Percentiles rank a stretch among this genome's conserved stretches.
These are phyloP conservation scores for Amphicarpaea edgeworthii DNA, from an alignment of 306 rosid genomes.

Conservation along the genomic window DNA sequence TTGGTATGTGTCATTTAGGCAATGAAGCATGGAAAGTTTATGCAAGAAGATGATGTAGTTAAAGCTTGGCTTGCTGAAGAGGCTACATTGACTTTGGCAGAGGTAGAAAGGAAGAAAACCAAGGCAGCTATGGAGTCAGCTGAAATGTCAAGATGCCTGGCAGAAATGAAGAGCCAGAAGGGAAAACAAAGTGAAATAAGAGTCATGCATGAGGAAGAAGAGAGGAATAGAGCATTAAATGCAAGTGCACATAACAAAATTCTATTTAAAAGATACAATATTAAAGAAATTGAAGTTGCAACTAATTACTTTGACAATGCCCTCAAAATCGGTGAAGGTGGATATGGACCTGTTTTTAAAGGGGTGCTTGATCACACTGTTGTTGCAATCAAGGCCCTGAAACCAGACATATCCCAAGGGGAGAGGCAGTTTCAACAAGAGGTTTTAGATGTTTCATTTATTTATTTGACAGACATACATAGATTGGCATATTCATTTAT, in stretches of 20 bases:
- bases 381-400: slow-evolving; percentile 82
- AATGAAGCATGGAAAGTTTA: slow-evolving; percentile 49
- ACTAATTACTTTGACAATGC: slow-evolving; percentile 64
- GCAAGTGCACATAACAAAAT: slow-evolving; percentile 8
- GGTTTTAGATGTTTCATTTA: too few species aligned
- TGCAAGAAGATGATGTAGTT: slow-evolving; percentile 40
- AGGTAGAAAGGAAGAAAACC: slow-evolving; percentile 63
- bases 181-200: slow-evolving; percentile 48
- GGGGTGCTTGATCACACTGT: slow-evolving; percentile 62
- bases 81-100: slow-evolving; percentile 55
- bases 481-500: background rate
- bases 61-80: slow-evolving; percentile 50
- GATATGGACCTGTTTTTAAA: slow-evolving; percentile 83
- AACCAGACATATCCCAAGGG: slow-evolving; percentile 79
- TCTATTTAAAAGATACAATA: slow-evolving; percentile 58
- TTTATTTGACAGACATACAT: background rate
- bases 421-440: slow-evolving; percentile 78
- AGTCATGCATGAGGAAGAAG: slow-evolving; percentile 52
- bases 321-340: slow-evolving; percentile 83
- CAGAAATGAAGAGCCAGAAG: background rate
- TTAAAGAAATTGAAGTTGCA: slow-evolving; percentile 72
- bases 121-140: slow-evolving; percentile 61
- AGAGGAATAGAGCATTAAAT: slow-evolving; percentile 42
- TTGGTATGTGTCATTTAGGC: slow-evolving; percentile 49
- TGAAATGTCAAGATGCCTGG: slow-evolving; percentile 53